Base-by-base conservation (phyloP, 2,329 filamentous ascomycete genomes). In the Botrytis tulipae region DNA sequence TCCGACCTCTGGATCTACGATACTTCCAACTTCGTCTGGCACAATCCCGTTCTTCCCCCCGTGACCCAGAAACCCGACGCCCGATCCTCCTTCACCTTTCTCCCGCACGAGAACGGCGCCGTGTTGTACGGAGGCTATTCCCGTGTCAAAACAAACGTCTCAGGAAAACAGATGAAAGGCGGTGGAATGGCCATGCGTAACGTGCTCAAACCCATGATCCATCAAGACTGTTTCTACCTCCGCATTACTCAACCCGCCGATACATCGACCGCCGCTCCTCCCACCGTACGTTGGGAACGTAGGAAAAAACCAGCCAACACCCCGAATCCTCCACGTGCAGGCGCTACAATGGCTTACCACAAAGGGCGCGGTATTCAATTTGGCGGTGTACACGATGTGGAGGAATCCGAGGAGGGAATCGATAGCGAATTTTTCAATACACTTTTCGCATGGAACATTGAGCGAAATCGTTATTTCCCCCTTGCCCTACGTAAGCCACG, bases 361-460 rank as follows among this genome's bases (percentile, higher is more conserved):
- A 96, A 95, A 82, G 95, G 95, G 0, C 90, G 96, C 75, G 96
- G 96, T 0, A 95, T 99, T 73, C 84, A 94, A 79, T 98, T 98
- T 81, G 96, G 96, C 62, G 96, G 96, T 70, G 96, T 99, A 6
- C 94, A 98, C 79, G 95, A 97, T 78, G 92, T 97, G 0, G 94
- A 97, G 82, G 89, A 95, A 81, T 95, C 89, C 76, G 95, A 97
- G 81, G 96, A 99, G 82, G 94, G 93, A 5, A 97, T 99, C 77
- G 95, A 99, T 72, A 97, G 93, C 80, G 95, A 98, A 82, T 99
- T 99, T 83, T 99, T 98, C 85, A 95, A 98, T 79, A 89, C 91
- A 73, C 84, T 98, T 37, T 97, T 93, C 79, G 93, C 95, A 8
- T 98, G 95, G 93, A 98, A 97, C 80, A 90, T 97, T 76, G 96